Percentiles rank a stretch among this genome's conserved stretches.
Evolutionary conservation across 176 grass and related monocot genomes (phyloP).

Genomic region (Tillandsia fasciculata): DNA sequence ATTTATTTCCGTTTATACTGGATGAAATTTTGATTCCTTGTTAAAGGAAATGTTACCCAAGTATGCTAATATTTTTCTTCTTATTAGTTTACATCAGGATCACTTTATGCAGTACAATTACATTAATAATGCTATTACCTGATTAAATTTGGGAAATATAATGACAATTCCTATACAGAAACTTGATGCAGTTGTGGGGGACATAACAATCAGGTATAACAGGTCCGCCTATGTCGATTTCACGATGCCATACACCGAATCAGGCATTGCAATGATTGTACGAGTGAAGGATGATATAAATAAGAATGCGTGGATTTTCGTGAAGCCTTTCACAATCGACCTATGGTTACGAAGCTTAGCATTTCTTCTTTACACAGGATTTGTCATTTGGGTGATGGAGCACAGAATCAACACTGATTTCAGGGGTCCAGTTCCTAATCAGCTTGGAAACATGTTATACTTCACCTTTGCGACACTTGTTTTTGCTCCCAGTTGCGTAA

Average conservation of each 20-base stretch:
- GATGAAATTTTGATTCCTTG: no score
- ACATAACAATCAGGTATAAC: constrained; percentile 11
- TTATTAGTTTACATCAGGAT: no score
- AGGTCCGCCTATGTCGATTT: constrained; percentile 4
- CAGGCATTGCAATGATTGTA: constrained; percentile 15
- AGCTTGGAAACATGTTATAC: constrained; percentile 25
- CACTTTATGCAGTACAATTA: no score
- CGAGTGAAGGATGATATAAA: constrained; percentile 2
- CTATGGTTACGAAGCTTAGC: constrained; percentile 40
- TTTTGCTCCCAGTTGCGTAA: constrained; percentile 39
- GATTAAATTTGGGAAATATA: neutral
- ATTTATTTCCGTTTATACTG: no score
- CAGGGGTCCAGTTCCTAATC: constrained; percentile 21
- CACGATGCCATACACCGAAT: constrained; percentile 12
- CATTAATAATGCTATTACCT: no score
- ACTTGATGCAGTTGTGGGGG: constrained; percentile 7
- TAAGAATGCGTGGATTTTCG: constrained; percentile 20
- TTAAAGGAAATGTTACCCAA: no score
- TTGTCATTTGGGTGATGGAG: constrained; percentile 42
- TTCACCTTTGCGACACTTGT: constrained; percentile 16
- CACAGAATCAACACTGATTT: constrained; percentile 24
- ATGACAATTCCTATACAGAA: neutral
- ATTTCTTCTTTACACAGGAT: constrained; percentile 38
- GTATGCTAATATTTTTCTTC: no score
- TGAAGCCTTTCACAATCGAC: constrained; percentile 11